Conservation (phyloP, 495 filamentous ascomycete genomes). For the Neurospora tetraspora region DNA sequence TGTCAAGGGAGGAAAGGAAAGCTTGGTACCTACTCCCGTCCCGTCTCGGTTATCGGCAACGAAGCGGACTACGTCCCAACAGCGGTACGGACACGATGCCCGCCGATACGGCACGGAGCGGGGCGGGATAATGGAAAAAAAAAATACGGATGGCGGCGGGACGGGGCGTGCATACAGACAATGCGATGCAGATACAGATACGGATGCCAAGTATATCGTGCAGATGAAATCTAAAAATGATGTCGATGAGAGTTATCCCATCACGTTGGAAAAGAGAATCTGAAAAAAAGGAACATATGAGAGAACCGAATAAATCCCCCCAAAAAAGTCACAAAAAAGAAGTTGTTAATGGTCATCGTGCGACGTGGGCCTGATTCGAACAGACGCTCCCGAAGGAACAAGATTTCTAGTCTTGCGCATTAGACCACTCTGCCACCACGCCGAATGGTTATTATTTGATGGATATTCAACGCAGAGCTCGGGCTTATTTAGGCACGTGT, state of each 20-base stretch:
- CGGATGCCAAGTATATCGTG: too few species aligned
- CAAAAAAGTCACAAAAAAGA: neutral
- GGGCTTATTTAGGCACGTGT: neutral
- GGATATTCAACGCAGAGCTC: accelerated
- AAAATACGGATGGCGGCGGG: too few species aligned
- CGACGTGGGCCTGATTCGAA: neutral
- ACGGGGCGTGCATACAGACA: neutral
- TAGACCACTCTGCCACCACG: neutral
- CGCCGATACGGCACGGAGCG: neutral
- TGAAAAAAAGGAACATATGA: neutral
- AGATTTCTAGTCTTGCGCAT: neutral
- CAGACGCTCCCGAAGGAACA: neutral
- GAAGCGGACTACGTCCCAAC: neutral
- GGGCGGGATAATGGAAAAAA: neutral
- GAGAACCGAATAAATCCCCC: neutral
- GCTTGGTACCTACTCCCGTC: neutral
- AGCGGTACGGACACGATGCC: neutral
- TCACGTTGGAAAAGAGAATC: neutral
- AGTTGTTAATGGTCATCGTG: neutral
- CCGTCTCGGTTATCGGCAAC: neutral
- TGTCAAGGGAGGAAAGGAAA: neutral
- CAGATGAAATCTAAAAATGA: neutral
- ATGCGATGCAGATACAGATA: neutral
- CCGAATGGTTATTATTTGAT: neutral
- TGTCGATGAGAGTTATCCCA: neutral